phyloP scores from a whole-genome alignment of 1,139 yeast species.

The Spathaspora sp. region DNA sequence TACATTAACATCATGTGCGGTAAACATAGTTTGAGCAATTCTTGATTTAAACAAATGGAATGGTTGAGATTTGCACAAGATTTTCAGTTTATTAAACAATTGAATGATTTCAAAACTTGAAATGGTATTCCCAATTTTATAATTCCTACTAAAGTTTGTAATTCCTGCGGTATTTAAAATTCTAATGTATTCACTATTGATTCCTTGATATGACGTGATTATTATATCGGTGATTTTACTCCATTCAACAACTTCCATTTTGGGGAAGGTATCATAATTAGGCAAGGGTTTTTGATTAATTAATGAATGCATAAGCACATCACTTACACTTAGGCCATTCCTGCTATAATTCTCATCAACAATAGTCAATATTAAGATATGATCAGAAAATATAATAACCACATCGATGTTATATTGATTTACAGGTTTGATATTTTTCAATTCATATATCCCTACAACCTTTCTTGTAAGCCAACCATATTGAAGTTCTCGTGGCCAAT shows the following conservation, averaged over 20 bases:
- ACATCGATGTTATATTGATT: slow-evolving; percentile 43
- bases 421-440: slow-evolving; percentile 28
- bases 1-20: slow-evolving; percentile 72
- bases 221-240: slow-evolving; percentile 57
- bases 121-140: slow-evolving; percentile 9
- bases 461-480: slow-evolving; percentile 87
- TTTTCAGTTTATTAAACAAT: slow-evolving; percentile 71
- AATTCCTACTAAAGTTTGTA: slow-evolving; percentile 6
- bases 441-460: slow-evolving; percentile 79
- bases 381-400: slow-evolving; percentile 78
- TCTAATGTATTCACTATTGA: slow-evolving; percentile 24
- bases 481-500: slow-evolving; percentile 86
- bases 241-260: slow-evolving; percentile 69
- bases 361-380: slow-evolving; percentile 61
- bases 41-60: slow-evolving; percentile 71
- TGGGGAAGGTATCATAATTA: slow-evolving; percentile 52
- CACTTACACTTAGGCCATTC: slow-evolving; percentile 52
- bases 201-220: slow-evolving; percentile 41
- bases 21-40: slow-evolving; percentile 52
- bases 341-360: slow-evolving; percentile 36
- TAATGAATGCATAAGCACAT: slow-evolving; percentile 84
- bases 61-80: slow-evolving; percentile 77
- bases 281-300: slow-evolving; percentile 82
- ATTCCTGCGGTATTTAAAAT: slow-evolving; percentile 32
- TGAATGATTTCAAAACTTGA: slow-evolving; percentile 47